Conservation (phyloP, 2,329 filamentous ascomycete genomes). For the Fusarium nodosum region DNA sequence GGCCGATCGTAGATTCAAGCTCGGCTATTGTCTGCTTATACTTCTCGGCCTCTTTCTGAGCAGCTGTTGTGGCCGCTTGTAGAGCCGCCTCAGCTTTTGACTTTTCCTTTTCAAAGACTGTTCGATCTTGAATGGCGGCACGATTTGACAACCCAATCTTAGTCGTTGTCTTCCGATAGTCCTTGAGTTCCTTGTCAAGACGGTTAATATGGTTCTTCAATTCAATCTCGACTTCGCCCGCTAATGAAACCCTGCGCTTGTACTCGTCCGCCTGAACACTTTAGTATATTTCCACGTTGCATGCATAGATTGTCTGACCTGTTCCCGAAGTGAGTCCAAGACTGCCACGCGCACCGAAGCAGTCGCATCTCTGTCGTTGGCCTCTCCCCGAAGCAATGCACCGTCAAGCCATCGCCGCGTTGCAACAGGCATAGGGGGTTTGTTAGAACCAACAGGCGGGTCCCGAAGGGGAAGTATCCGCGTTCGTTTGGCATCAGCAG, state of each 20-base stretch:
- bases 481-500: slow-evolving; percentile 51
- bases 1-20: slow-evolving; percentile 54
- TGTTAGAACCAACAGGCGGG: slow-evolving; percentile 41
- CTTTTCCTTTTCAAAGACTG: slow-evolving; percentile 62
- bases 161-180: slow-evolving; percentile 60
- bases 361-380: slow-evolving; percentile 39
- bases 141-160: slow-evolving; percentile 63
- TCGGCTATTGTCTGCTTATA: slow-evolving; percentile 55
- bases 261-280: slow-evolving; percentile 50
- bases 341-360: slow-evolving; percentile 51
- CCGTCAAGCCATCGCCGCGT: slow-evolving; percentile 51
- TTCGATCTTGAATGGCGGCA: slow-evolving; percentile 65
- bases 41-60: slow-evolving; percentile 55
- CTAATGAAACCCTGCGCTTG: slow-evolving; percentile 45
- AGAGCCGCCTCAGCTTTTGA: slow-evolving; percentile 55
- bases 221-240: slow-evolving; percentile 52
- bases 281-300: slow-evolving; percentile 31
- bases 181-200: slow-evolving; percentile 62
- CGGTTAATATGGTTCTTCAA: slow-evolving; percentile 59
- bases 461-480: slow-evolving; percentile 46
- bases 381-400: slow-evolving; percentile 26
- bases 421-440: slow-evolving; percentile 53
- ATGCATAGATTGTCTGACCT: slow-evolving; percentile 49
- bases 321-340: slow-evolving; percentile 58
- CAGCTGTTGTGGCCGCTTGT: slow-evolving; percentile 47